These are phyloP conservation scores for Moniliophthora roreri DNA, from an alignment of 1,284 basidiomycete species.

Conservation along the genomic window DNA sequence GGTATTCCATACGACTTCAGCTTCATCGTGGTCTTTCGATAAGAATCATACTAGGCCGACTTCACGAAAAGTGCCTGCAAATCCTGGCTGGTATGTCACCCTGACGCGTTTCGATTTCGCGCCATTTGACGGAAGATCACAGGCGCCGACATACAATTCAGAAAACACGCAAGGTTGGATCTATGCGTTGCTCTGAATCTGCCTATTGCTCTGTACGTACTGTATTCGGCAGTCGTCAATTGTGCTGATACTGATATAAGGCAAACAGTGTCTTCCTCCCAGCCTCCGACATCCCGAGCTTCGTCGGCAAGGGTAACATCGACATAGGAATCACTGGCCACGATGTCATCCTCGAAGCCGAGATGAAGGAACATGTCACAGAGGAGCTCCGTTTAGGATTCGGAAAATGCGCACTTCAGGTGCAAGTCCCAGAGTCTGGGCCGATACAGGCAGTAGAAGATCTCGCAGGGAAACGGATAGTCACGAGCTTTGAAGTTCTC, in stretches of 20 bases:
- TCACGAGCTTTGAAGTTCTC: constrained; percentile 92
- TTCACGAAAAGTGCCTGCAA: constrained; percentile 92
- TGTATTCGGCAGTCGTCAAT: neutral
- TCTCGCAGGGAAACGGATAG: constrained; percentile 89
- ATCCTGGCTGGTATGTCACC: constrained; percentile 73
- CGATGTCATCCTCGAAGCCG: constrained; percentile 93
- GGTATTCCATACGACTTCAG: constrained; percentile 44
- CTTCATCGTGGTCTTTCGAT: constrained; percentile 1
- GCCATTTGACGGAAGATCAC: constrained; percentile 4
- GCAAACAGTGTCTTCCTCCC: constrained; percentile 88
- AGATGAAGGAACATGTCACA: constrained; percentile 75
- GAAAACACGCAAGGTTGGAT: constrained; percentile 86
- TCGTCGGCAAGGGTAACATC: constrained; percentile 97
- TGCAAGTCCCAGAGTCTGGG: constrained; percentile 89
- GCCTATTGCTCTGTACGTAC: constrained; percentile 83
- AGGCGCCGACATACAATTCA: constrained; percentile 98
- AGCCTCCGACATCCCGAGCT: constrained; percentile 96
- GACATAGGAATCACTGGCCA: constrained; percentile 94
- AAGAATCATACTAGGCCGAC: constrained; percentile 55
- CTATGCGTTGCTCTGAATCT: constrained; percentile 93
- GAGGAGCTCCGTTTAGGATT: constrained; percentile 89
- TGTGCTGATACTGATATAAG: neutral
- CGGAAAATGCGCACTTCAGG: constrained; percentile 88
- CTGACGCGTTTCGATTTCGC: constrained; percentile 4
- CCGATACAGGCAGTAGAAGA: constrained; percentile 73